Conservation (phyloP, 169 alveolate species). For the Sarcocystis neurona region DNA sequence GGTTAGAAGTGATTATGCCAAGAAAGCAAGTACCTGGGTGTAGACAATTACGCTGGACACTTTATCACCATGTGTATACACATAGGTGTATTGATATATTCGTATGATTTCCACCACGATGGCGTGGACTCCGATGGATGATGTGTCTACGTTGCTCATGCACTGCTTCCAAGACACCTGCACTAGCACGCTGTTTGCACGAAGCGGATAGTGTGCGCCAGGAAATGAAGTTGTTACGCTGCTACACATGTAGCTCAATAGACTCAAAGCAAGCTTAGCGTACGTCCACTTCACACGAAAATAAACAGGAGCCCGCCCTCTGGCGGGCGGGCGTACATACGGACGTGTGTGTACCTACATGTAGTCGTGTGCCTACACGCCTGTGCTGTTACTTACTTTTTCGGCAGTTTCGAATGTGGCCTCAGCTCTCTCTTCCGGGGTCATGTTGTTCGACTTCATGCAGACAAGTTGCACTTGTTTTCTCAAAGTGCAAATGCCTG, state of each 20-base stretch:
- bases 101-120: too few relatives aligned
- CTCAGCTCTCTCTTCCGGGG: neutral
- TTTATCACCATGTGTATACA: too few relatives aligned
- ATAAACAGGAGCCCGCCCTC: neutral
- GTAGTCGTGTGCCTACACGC: neutral
- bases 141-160: too few relatives aligned
- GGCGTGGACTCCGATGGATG: too few relatives aligned
- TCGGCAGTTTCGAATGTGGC: neutral
- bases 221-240: neutral
- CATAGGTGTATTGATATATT: too few relatives aligned
- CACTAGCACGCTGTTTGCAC: too few relatives aligned
- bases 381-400: neutral
- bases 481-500: neutral
- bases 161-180: too few relatives aligned
- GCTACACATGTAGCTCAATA: neutral
- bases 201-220: neutral
- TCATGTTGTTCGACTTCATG: neutral
- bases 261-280: neutral
- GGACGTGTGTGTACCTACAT: neutral
- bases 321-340: neutral
- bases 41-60: too few relatives aligned
- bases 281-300: too few relatives aligned
- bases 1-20: too few relatives aligned
- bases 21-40: too few relatives aligned
- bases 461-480: conserved; percentile 5